phyloP scores from a whole-genome alignment of 2,329 filamentous ascomycete genomes.

The Simplicillium aogashimaense region DNA sequence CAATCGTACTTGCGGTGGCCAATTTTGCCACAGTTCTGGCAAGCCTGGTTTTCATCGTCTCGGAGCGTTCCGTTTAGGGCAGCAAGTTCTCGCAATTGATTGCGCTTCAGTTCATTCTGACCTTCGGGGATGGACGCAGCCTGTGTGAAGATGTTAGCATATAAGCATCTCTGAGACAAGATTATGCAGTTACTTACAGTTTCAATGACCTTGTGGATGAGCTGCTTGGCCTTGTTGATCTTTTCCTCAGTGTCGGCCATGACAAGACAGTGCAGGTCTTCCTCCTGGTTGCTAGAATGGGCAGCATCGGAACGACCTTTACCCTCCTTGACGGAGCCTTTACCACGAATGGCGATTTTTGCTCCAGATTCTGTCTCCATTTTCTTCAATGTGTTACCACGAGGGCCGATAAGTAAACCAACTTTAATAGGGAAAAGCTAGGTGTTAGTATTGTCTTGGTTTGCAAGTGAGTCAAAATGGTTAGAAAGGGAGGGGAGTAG shows the following conservation, averaged over 20 bases:
- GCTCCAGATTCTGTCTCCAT: slow-evolving; percentile 97
- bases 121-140: slow-evolving; percentile 97
- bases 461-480: no score
- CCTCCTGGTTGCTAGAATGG: slow-evolving; percentile 99
- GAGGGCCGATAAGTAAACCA: slow-evolving; percentile 98
- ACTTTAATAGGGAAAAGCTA: slow-evolving; percentile 84
- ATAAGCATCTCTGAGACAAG: not conserved
- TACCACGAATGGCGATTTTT: slow-evolving; percentile 98
- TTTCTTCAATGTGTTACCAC: slow-evolving; percentile 99
- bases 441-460: slow-evolving; percentile 67
- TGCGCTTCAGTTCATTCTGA: slow-evolving; percentile 97
- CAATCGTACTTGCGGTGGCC: slow-evolving; percentile 98
- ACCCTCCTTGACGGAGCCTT: slow-evolving; percentile 98
- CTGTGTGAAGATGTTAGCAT: slow-evolving; percentile 34
- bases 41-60: slow-evolving; percentile 98
- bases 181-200: slow-evolving; percentile 54
- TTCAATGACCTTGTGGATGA: slow-evolving; percentile 98
- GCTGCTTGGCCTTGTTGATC: slow-evolving; percentile 96
- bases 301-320: slow-evolving; percentile 98
- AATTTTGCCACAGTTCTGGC: slow-evolving; percentile 98
- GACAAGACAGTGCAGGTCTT: slow-evolving; percentile 96
- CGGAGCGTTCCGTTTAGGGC: slow-evolving; percentile 97
- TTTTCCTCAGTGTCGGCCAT: slow-evolving; percentile 99
- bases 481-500: no score
- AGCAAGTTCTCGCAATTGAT: slow-evolving; percentile 94